Evolutionary conservation across 345 rosid species (phyloP), one percentile per base, ranked within the genome.

Genomic region (Murraya paniculata): DNA sequence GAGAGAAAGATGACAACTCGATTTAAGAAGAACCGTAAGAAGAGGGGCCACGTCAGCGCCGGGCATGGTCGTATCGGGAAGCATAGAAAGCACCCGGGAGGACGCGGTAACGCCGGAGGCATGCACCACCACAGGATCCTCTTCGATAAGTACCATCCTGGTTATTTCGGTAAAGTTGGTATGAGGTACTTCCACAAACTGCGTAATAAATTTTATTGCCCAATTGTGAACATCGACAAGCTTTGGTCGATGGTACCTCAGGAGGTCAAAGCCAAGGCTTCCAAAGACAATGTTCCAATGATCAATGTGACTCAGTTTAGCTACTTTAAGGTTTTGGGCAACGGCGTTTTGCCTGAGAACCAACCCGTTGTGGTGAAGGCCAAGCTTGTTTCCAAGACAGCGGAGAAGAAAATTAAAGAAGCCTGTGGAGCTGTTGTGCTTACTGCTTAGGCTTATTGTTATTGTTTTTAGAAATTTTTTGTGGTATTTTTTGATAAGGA

Each of bases 11-110:
- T 88, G 93, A 83, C 93, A 61, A 90, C 91, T 71, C 57, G 84
- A 73, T 83, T 86, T 78, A 90, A 87, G 90, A 90, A 90, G 89
- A 88, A 88, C 85, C 75, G 93, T 48, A 85, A 85, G 88, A 85
- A 85, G 88, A 58, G 85, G 11, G 88, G 88, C 27, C 88, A 85
- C 74, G 85, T 85, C 36, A 85, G 88, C 74, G 88, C 88, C 1
- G 87, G 87, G 0, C 87, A 85, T 27, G 85, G 87, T 14, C 83
- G 87, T 33, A 78, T 85, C 57, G 88, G 88, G 27, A 85, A 85
- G 84, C 88, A 85, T 79, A 22, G 85, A 24, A 85, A 85, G 78
- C 85, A 85, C 58, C 88, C 88, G 0, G 85, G 88, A 24, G 88
- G 88, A 1, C 82, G 88, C 0, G 88, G 88, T 60, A 85, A 85